These are phyloP conservation scores for Beauveria sp. DNA, from an alignment of 2,329 filamentous ascomycete species.

Conservation along the genomic window DNA sequence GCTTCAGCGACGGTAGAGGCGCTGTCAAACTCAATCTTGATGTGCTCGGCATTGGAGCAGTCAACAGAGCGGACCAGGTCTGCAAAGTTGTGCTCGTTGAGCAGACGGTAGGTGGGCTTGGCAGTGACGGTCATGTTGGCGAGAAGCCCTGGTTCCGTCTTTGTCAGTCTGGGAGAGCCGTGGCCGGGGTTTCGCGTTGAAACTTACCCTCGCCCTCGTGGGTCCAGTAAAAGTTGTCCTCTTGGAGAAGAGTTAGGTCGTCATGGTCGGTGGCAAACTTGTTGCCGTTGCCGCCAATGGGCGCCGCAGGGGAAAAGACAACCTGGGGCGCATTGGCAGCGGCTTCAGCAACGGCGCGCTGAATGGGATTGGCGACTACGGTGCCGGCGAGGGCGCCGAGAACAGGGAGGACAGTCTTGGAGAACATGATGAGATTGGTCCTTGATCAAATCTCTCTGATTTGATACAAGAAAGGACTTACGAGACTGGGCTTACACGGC, in stretches of 20 bases:
- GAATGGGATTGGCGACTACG: conserved; percentile 7
- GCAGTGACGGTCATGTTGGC: conserved; percentile 12
- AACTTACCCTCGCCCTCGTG: not conserved
- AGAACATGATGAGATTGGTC: conserved; percentile 5
- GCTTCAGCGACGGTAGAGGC: conserved; percentile 1
- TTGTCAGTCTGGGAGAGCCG: not conserved
- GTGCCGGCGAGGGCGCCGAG: conserved; percentile 6
- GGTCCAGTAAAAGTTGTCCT: conserved; percentile 11
- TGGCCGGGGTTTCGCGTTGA: too few relatives aligned
- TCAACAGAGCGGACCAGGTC: conserved; percentile 10
- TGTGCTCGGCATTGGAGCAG: conserved; percentile 8
- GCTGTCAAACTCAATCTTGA: not conserved
- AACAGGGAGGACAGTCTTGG: conserved; percentile 5
- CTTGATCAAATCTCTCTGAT: not conserved
- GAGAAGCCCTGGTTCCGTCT: not conserved
- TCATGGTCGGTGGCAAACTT: not conserved
- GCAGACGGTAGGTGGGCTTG: conserved; percentile 7
- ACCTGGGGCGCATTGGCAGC: conserved; percentile 5
- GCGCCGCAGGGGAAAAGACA: conserved; percentile 2
- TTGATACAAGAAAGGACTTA: not conserved
- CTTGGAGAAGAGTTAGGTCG: conserved; percentile 3
- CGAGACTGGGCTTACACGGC: not conserved
- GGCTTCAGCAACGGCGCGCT: conserved; percentile 7
- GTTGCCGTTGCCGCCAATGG: not conserved
- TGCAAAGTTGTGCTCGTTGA: conserved; percentile 9